These are phyloP conservation scores for Trametes maxima DNA, from an alignment of 768 basidiomycete genomes.

Conservation along the genomic window DNA sequence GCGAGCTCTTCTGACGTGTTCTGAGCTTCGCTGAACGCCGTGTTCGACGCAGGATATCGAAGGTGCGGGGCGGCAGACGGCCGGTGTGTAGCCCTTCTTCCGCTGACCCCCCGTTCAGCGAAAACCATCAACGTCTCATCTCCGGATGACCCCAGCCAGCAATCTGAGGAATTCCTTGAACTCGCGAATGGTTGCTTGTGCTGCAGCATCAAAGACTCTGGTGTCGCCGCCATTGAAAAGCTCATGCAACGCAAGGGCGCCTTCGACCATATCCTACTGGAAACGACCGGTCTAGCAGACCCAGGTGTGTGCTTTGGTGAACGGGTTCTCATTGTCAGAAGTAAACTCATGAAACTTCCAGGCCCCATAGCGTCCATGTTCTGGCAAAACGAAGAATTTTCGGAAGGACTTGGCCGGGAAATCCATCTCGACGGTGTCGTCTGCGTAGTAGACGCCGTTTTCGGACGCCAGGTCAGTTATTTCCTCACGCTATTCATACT, in stretches of 20 bases:
- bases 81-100: too few relatives aligned
- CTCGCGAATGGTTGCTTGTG: constrained; percentile 97
- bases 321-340: neutral
- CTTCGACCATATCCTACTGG: constrained; percentile 94
- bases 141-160: constrained; percentile 57
- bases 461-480: constrained; percentile 57
- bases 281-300: constrained; percentile 95
- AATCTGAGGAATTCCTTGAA: constrained; percentile 86
- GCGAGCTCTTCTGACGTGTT: neutral
- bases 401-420: constrained; percentile 64
- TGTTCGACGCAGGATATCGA: constrained; percentile 76
- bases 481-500: neutral
- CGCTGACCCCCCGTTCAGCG: constrained; percentile 48
- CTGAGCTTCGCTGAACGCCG: neutral
- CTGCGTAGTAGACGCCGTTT: constrained; percentile 89
- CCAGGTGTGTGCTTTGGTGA: constrained; percentile 58
- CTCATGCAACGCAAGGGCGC: constrained; percentile 83
- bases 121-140: constrained; percentile 85
- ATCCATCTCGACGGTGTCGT: constrained; percentile 87
- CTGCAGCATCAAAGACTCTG: constrained; percentile 95
- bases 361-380: constrained; percentile 88
- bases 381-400: constrained; percentile 85
- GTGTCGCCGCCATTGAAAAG: constrained; percentile 91
- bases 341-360: constrained; percentile 29
- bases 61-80: constrained; percentile 47